Conservation (phyloP, 2,329 filamentous ascomycete species). For the Botrytis cinerea region DNA sequence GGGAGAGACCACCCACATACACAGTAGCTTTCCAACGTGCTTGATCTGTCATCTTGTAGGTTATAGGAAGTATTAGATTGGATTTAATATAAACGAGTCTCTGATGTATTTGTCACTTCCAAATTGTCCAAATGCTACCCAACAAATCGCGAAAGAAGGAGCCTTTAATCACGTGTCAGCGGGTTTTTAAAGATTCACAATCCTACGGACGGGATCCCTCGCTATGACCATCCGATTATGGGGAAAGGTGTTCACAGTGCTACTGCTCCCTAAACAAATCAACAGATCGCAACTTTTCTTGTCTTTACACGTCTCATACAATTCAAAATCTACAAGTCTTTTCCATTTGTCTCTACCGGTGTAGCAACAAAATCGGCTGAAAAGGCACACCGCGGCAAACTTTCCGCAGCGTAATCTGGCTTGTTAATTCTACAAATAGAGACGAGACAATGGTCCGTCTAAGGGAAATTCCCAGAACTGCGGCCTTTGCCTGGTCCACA, state of each 20-base stretch:
- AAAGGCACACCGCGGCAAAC: slow-evolving; percentile 19
- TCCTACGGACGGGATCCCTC: slow-evolving; percentile 5
- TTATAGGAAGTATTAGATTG: neutral
- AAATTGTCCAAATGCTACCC: neutral
- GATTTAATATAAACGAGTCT: neutral
- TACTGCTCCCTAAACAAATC: slow-evolving; percentile 20
- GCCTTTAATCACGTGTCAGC: slow-evolving; percentile 15
- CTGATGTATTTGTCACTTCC: neutral
- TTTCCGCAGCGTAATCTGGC: slow-evolving; percentile 22
- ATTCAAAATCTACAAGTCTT: neutral
- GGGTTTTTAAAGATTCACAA: slow-evolving; percentile 18
- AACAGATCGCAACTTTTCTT: slow-evolving; percentile 13
- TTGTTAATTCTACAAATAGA: slow-evolving; percentile 19
- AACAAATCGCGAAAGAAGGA: slow-evolving; percentile 11
- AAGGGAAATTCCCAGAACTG: slow-evolving; percentile 94
- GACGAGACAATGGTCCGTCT: slow-evolving; percentile 78
- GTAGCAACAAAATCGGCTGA: neutral
- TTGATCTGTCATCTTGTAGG: slow-evolving; percentile 72
- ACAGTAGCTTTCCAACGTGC: slow-evolving; percentile 87
- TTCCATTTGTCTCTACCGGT: neutral
- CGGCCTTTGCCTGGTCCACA: slow-evolving; percentile 95
- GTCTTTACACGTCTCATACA: neutral
- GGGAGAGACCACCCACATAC: slow-evolving; percentile 86
- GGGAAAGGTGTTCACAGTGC: slow-evolving; percentile 26
- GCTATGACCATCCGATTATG: slow-evolving; percentile 26